Evolutionary conservation across 495 filamentous ascomycete genomes (phyloP), one percentile per base, ranked within the genome.

Genomic region (Pyronema domesticum): DNA sequence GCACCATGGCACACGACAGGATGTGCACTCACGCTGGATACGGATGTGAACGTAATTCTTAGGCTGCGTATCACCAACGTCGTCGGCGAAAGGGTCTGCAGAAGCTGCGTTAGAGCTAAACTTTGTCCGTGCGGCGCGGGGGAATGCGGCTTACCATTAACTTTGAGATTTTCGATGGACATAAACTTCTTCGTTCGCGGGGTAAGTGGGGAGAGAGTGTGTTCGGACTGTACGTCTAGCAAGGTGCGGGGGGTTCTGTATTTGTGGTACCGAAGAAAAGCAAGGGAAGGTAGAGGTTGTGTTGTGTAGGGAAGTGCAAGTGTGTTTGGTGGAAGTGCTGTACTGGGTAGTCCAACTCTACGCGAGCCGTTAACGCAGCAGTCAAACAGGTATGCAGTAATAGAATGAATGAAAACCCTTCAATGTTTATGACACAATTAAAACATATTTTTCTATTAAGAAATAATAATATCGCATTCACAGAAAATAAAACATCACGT

Each of bases 111-210:
- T 54, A 65, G 63, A 44, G 37, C 18, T 46, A n/a, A 35, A 46
- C 17, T 48, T 53, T 44, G 48, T 42, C 4, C 46, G 39, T 36
- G 42, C 11, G 35, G 17, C 54, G 11, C 5, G 23, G 23, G 67
- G 63, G 59, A 59, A 61, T 53, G 53, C 53, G 46, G 78, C 88
- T 73, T 71, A 95, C 89, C 91, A 83, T 89, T 91, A 80, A 86
- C 83, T 81, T 94, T 94, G 74, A 95, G 86, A 80, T 96, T 95
- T 91, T 95, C 85, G 86, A 95, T 95, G 82, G 88, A 94, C 89
- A 94, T 95, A 94, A 93, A 94, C 84, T 65, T 55, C 60, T 58
- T 30, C 46, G 35, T 56, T 52, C 60, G 57, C 53, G 48, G 48
- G 60, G 57, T 60, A 35, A 49, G 42, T 59, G 46, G 18, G 23